Conservation (phyloP, 331 rosid genomes). For the Pyracantha coccinea region DNA sequence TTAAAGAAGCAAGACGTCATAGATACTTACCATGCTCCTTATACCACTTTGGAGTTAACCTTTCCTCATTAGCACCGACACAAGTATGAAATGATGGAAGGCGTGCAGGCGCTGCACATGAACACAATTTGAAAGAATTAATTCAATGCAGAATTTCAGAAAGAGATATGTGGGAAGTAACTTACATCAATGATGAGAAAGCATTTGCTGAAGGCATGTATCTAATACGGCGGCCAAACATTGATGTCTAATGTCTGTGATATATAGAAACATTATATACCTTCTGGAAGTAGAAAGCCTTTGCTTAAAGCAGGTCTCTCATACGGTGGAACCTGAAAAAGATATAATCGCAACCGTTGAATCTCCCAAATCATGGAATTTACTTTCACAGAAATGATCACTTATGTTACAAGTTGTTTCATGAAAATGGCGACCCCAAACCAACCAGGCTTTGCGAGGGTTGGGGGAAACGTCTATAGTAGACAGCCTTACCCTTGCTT, state of each 20-base stretch:
- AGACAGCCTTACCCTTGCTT: too few relatives aligned
- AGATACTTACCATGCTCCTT: slow-evolving; percentile 75
- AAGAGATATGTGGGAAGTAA: too few relatives aligned
- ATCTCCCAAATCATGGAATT: background rate
- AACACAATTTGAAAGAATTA: slow-evolving; percentile 14
- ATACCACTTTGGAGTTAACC: slow-evolving; percentile 93
- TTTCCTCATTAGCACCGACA: slow-evolving; percentile 89
- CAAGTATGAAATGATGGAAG: slow-evolving; percentile 98
- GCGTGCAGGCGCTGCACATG: slow-evolving; percentile 63
- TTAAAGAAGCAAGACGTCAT: background rate
- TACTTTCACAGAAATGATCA: background rate
- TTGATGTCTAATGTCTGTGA: too few relatives aligned
- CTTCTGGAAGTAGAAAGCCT: slow-evolving; percentile 94
- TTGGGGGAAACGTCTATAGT: too few relatives aligned
- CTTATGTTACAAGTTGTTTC: background rate
- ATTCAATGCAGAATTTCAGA: background rate
- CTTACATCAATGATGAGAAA: too few relatives aligned
- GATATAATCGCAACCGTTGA: background rate
- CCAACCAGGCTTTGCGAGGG: too few relatives aligned
- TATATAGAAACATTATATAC: slow-evolving; percentile 12
- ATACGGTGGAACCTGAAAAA: slow-evolving; percentile 84
- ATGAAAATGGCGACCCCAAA: background rate
- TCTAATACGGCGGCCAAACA: too few relatives aligned
- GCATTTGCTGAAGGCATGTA: too few relatives aligned
- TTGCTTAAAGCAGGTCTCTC: slow-evolving; percentile 99